Evolutionary conservation across 2,329 filamentous ascomycete genomes (phyloP).

Genomic region (Fusarium avenaceum): DNA sequence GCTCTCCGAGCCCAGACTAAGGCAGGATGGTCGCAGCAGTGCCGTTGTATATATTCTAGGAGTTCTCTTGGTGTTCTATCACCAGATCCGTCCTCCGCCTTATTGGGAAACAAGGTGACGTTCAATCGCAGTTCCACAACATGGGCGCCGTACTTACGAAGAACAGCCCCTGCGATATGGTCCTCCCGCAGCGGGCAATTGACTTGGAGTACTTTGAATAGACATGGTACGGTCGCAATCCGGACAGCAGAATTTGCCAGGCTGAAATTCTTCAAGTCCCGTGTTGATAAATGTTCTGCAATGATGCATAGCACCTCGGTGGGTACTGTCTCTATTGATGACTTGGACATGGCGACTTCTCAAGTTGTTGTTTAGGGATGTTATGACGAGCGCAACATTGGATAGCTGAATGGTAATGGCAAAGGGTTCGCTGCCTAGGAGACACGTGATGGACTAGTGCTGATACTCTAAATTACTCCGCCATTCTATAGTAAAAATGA

Average conservation of each 20-base stretch:
- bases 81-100: too few species aligned
- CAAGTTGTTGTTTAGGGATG: neutral
- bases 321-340: neutral
- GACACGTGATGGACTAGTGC: too few species aligned
- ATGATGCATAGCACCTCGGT: neutral
- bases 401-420: too few species aligned
- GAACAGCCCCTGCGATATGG: neutral
- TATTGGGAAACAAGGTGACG: slow-evolving; percentile 1
- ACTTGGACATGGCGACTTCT: neutral
- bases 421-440: too few species aligned
- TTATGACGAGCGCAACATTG: too few species aligned
- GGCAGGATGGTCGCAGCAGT: neutral
- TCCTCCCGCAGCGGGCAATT: slow-evolving; percentile 1
- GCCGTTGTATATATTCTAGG: neutral
- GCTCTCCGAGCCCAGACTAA: slow-evolving; percentile 24
- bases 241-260: neutral
- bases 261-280: slow-evolving; percentile 6
- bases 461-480: too few species aligned
- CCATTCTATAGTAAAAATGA: too few species aligned
- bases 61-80: too few species aligned
- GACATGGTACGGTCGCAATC: neutral
- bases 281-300: neutral
- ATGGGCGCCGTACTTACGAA: neutral
- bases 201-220: neutral
- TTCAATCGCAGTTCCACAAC: neutral